Evolutionary conservation across 345 rosid species (phyloP), one percentile per base, ranked within the genome.

Genomic region (Garcia nutans): DNA sequence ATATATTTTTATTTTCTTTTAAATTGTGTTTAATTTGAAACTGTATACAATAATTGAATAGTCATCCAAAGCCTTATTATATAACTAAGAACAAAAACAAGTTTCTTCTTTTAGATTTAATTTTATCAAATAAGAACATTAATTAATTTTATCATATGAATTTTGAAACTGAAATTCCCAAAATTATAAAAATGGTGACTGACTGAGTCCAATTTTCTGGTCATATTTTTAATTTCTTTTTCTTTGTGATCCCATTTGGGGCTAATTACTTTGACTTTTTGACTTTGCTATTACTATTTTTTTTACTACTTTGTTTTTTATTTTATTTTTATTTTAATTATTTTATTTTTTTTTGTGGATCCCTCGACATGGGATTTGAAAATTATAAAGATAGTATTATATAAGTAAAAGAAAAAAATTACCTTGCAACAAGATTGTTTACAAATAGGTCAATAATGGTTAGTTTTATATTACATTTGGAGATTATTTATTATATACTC

Each of bases 171-270:
- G 10, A 59, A 59, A 45, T 62, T 31, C 0, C 11, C 26, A 42
- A 52, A 26, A 3, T 44, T n/a, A 17, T 12, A 24, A n/a, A 0
- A 17, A 0, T 1, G 41, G 31, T 28, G 31, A 28, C 31, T 15
- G 78, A 68, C 78, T 42, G 8, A 47, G 74, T 76, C 79, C 33
- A 55, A 77, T 11, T 2, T 71, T 58, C 45, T 12, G 72, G 78
- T 66, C 65, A 41, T 75, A 45, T 4, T 63, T 31, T 52, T 15
- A 52, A 1, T 16, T 12, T 77, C 23, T 47, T 19, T 23, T 55
- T 71, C 47, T 56, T 56, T n/a, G 17, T 56, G 44, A n/a, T 23
- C n/a, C 62, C 54, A 50, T 73, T 44, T 16, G 68, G 11, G 68
- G 11, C 17, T 52, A 22, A 20, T 58, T 66, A 26, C 54, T 77